These are phyloP conservation scores for Aspergillus bridgeri DNA, from an alignment of 495 filamentous ascomycete genomes.

Conservation along the genomic window DNA sequence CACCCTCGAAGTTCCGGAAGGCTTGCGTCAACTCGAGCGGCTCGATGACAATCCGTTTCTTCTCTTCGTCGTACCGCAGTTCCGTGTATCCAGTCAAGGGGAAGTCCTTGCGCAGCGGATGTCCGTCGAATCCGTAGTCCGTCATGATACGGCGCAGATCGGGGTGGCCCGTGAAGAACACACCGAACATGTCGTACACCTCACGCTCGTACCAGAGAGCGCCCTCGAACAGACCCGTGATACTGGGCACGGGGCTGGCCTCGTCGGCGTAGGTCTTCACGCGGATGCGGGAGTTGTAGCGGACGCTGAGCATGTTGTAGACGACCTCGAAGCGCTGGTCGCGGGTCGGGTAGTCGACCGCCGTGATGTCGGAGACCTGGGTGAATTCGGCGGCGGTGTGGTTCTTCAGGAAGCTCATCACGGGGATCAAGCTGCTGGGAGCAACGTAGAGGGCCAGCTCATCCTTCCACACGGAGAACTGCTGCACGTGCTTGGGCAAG, in stretches of 20 bases:
- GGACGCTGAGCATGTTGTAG: conserved; percentile 93
- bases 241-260: conserved; percentile 87
- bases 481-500: conserved; percentile 96
- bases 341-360: conserved; percentile 90
- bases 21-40: conserved; percentile 96
- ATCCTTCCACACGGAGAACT: conserved; percentile 99
- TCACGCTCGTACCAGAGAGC: conserved; percentile 99
- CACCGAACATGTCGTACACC: conserved; percentile 95
- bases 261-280: conserved; percentile 99
- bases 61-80: conserved; percentile 97
- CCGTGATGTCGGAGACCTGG: conserved; percentile 85
- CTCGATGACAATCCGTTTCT: conserved; percentile 98
- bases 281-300: conserved; percentile 92
- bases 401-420: conserved; percentile 94
- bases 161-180: conserved; percentile 93
- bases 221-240: conserved; percentile 82
- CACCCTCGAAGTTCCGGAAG: conserved; percentile 97
- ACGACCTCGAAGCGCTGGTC: conserved; percentile 96
- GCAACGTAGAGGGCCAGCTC: conserved; percentile 92
- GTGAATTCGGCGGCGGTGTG: conserved; percentile 98
- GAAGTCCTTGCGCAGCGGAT: conserved; percentile 97
- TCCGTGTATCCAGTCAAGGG: conserved; percentile 98
- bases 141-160: conserved; percentile 99
- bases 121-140: conserved; percentile 98
- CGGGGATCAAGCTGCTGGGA: conserved; percentile 80